Percentiles rank a stretch among this genome's conserved stretches.
phyloP scores from a whole-genome alignment of 2,329 filamentous ascomycete genomes.

The Trichoderma hamatum region DNA sequence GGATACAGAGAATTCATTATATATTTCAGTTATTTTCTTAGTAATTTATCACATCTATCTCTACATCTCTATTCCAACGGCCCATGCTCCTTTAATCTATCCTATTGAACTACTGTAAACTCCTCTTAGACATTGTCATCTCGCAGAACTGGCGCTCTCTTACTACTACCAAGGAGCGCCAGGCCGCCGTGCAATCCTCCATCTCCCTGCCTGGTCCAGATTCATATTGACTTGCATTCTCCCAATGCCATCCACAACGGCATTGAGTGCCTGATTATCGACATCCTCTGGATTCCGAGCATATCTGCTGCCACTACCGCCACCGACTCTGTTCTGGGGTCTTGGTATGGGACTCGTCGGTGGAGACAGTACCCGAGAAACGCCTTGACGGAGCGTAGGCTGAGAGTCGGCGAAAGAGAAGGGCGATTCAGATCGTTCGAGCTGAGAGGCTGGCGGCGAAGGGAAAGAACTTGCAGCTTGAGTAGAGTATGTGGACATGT shows the following conservation, averaged over 20 bases:
- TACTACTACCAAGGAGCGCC: conserved; percentile 31
- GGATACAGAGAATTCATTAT: conserved; percentile 3
- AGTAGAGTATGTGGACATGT: not conserved
- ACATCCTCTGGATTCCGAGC: conserved; percentile 32
- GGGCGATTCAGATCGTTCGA: conserved; percentile 6
- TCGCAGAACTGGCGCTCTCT: not conserved
- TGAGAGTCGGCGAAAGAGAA: conserved; percentile 25
- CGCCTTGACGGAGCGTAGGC: conserved; percentile 15
- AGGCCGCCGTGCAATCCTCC: conserved; percentile 42
- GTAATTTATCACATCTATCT: no score
- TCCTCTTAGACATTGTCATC: not conserved
- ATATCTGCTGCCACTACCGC: not conserved
- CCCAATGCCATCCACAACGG: conserved; percentile 44
- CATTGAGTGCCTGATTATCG: conserved; percentile 37
- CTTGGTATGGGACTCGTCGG: conserved; percentile 23
- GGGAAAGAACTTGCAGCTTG: conserved; percentile 30
- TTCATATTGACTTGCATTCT: conserved; percentile 42
- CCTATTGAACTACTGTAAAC: not conserved
- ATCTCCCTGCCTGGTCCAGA: conserved; percentile 45
- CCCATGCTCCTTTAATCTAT: not conserved
- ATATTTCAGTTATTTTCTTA: not conserved
- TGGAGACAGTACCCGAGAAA: not conserved
- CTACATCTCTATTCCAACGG: not conserved
- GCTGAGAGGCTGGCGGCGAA: conserved; percentile 31
- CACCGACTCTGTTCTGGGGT: not conserved